Base-by-base conservation (phyloP, 2,329 filamentous ascomycete species). In the Talaromyces pinophilus region DNA sequence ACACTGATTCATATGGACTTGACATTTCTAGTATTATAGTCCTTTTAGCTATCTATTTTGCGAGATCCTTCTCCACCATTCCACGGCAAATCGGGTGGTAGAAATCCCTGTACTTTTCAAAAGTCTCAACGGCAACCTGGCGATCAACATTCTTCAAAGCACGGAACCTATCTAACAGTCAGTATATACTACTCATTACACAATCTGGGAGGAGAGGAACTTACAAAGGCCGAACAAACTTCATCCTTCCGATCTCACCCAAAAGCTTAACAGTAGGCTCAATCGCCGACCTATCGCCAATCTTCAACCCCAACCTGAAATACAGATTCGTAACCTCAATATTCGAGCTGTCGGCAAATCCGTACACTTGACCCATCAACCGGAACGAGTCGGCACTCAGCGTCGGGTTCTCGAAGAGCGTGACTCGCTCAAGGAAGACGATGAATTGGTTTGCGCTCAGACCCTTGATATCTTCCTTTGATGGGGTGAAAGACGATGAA, bases 21-120 rank as follows among this genome's bases (percentile, higher is more conserved):
- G 8, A 33, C 8, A 55, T 15, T 35, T 6, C 22, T 17, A 35
- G n/a, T 15, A 22, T 5, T 15, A 8, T 17, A 33, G 17, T 19
- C 25, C 15, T 13, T 33, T 40, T 61, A 13, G 5, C 25, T 61
- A 35, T 15, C 22, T 38, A 67, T 55, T 78, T 75, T 7, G 82
- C 83, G 72, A 84, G 79, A 78, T 96, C 91, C 84, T 96, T 97
- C 80, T 92, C 91, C 2, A 96, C 88, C 88, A 96, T 91, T 7
- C 84, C 87, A 68, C 87, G 87, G 77, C 93, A 97, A 72, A 98
- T 97, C 1, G 95, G 95, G 76, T 98, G 94, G 76, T 98, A 99
- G 75, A 98, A 98, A 69, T 93, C 89, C 79, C 86, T 91, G 77
- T 97, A 90, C 85, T 90, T 90, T 80, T 91, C 86, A 79, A 97